A percentile compares a stretch with the other conserved stretches of the same genome.
Evolutionary conservation across 768 basidiomycete species (phyloP).

Genomic region (Lactarius hengduanensis): DNA sequence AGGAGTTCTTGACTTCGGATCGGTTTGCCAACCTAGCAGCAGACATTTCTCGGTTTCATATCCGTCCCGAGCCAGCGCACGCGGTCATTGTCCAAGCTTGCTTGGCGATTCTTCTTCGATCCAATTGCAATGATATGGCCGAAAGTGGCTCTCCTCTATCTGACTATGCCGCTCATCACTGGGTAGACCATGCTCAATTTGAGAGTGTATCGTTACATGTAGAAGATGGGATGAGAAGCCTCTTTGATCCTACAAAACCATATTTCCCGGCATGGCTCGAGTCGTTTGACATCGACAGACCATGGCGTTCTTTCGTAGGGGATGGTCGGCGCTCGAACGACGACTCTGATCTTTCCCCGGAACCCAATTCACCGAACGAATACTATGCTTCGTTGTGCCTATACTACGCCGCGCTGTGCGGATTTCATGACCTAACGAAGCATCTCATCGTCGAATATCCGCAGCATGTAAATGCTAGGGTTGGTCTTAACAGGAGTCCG

Average conservation of each 20-base stretch:
- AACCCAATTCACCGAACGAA: neutral
- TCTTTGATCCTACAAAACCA: neutral
- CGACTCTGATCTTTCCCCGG: too few species aligned
- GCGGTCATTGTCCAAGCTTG: too few species aligned
- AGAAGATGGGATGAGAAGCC: neutral
- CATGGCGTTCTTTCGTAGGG: too few species aligned
- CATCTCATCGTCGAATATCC: neutral
- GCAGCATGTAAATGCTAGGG: too few species aligned
- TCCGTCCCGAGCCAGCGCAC: too few species aligned
- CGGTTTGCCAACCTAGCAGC: neutral
- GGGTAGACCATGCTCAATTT: neutral
- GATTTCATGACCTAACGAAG: neutral
- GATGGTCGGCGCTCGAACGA: too few species aligned
- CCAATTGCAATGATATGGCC: neutral
- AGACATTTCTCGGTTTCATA: too few species aligned
- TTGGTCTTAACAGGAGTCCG: too few species aligned
- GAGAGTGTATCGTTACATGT: neutral
- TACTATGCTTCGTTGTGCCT: neutral
- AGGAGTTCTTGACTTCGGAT: slow-evolving; percentile 6
- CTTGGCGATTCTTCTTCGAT: neutral
- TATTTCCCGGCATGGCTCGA: neutral
- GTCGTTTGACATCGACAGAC: too few species aligned
- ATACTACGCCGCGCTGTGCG: neutral
- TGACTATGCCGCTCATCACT: neutral
- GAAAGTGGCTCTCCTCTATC: neutral